Conservation (phyloP, 2,329 filamentous ascomycete species). For the Pyrenophora seminiperda region DNA sequence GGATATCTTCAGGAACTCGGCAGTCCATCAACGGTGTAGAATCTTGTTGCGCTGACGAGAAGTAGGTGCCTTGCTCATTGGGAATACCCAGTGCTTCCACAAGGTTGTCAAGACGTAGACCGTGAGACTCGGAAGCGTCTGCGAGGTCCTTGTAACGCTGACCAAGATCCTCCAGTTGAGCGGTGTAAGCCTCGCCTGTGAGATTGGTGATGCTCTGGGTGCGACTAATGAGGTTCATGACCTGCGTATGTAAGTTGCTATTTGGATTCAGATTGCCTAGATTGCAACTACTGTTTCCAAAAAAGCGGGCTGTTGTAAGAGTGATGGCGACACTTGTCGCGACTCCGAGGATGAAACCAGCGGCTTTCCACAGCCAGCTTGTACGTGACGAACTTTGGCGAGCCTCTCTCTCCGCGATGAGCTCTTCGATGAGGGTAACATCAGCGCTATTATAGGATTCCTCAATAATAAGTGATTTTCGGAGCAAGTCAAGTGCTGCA, state of each 20-base stretch:
- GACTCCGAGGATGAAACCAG: background rate
- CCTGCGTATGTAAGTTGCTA: conserved; percentile 1
- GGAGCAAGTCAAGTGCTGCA: conserved; percentile 20
- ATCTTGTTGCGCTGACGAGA: background rate
- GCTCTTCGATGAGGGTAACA: background rate
- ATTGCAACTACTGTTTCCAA: background rate
- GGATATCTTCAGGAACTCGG: background rate
- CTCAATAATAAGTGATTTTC: background rate
- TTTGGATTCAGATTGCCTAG: background rate
- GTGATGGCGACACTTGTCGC: background rate
- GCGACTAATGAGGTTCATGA: conserved; percentile 15
- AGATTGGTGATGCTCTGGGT: conserved; percentile 15
- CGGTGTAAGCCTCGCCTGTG: conserved; percentile 12
- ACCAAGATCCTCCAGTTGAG: conserved; percentile 15
- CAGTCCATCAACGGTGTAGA: background rate
- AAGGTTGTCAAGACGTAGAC: conserved; percentile 29
- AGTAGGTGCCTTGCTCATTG: conserved; percentile 29
- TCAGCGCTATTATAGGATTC: conserved; percentile 1
- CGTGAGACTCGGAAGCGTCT: conserved; percentile 10
- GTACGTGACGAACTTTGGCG: background rate
- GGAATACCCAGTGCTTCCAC: conserved; percentile 32
- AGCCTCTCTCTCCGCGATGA: conserved; percentile 4
- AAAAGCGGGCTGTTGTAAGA: background rate
- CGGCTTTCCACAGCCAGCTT: background rate
- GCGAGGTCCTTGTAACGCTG: conserved; percentile 11